Evolutionary conservation across 345 rosid species (phyloP).

Genomic region (Linum usitatissimum): DNA sequence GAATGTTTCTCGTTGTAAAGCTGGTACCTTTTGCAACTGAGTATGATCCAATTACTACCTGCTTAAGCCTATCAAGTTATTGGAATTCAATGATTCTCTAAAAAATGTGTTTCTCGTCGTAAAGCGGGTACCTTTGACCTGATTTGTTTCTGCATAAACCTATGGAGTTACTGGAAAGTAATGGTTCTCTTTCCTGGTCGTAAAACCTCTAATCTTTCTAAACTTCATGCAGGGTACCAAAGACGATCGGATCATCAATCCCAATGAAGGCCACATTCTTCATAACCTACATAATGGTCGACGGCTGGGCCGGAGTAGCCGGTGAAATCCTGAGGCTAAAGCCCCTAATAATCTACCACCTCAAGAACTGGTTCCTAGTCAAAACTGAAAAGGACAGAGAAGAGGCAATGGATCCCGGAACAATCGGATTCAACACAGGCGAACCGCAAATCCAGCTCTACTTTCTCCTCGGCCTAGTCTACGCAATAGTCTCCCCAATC

Average conservation of each 20-base stretch:
- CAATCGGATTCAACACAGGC: constrained; percentile 74
- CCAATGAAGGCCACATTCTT: constrained; percentile 98
- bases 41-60: no score
- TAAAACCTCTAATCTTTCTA: no score
- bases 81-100: no score
- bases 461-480: constrained; percentile 89
- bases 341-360: constrained; percentile 68
- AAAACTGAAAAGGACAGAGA: constrained; percentile 89
- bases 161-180: no score
- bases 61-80: no score
- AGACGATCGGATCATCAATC: constrained; percentile 74
- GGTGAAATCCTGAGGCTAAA: constrained; percentile 79
- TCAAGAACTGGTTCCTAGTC: constrained; percentile 70
- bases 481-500: constrained; percentile 77
- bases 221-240: constrained; percentile 54
- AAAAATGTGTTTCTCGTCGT: no score
- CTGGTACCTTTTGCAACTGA: no score
- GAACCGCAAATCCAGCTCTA: constrained; percentile 95
- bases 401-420: constrained; percentile 98
- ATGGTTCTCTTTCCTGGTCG: no score
- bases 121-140: no score
- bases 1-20: no score
- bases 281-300: constrained; percentile 90
- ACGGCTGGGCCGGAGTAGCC: constrained; percentile 98
- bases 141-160: no score